Conservation (phyloP, 2,329 filamentous ascomycete species). For the Lachnellula occidentalis region DNA sequence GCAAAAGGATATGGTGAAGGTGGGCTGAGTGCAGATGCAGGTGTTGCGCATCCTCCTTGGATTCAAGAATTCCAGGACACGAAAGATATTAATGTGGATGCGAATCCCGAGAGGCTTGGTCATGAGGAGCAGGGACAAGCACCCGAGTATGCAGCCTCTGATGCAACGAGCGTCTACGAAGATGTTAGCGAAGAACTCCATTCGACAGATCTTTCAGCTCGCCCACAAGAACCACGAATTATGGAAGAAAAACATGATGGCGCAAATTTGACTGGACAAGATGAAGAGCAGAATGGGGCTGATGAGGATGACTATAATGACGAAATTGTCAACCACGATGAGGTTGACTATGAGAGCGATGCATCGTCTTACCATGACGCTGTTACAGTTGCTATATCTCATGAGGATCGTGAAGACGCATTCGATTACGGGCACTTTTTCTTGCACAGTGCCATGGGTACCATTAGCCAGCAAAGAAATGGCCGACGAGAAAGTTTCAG, state of each 20-base stretch:
- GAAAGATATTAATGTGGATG: constrained; percentile 1
- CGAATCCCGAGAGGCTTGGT: not conserved
- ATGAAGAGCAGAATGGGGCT: constrained; percentile 28
- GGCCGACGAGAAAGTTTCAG: constrained; percentile 44
- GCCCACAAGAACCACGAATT: constrained; percentile 6
- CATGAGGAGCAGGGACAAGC: not conserved
- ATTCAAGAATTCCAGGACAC: constrained; percentile 14
- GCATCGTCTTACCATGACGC: constrained; percentile 60
- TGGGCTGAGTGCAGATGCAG: constrained; percentile 24
- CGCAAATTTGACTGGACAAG: constrained; percentile 12
- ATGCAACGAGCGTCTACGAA: constrained; percentile 27
- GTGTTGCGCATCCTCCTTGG: constrained; percentile 21
- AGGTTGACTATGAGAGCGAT: constrained; percentile 49
- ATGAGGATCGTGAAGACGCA: constrained; percentile 89
- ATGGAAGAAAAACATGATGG: constrained; percentile 10
- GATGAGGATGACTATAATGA: constrained; percentile 36
- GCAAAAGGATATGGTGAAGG: constrained; percentile 22
- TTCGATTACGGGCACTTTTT: constrained; percentile 98
- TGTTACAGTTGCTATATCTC: constrained; percentile 58
- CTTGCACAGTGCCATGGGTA: constrained; percentile 85
- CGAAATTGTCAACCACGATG: constrained; percentile 29
- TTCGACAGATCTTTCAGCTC: constrained; percentile 3
- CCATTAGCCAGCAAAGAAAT: constrained; percentile 53
- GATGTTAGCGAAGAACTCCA: constrained; percentile 21
- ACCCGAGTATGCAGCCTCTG: constrained; percentile 20